Base-by-base conservation (phyloP, 176 grass and related monocot species). In the Canna indica region DNA sequence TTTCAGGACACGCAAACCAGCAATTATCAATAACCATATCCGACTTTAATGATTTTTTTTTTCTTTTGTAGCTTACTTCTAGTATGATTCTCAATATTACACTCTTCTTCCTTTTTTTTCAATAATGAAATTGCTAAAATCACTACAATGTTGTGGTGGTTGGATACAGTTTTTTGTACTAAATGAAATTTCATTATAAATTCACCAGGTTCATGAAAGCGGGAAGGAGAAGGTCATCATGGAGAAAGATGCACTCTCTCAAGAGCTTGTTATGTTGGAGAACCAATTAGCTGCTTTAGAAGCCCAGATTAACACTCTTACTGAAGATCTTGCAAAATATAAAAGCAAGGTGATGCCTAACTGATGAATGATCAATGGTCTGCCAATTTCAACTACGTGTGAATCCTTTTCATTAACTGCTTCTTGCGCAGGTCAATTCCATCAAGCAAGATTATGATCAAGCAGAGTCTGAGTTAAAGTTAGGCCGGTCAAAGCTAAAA, bases 181-280 rank as follows among this genome's bases (percentile, higher is more conserved):
- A 24, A 24, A 50, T 48, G 41, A 48, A n/a, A 31, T 52, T 47
- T 44, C 22, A 12, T 31, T 47, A 16, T 64, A 33, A 31, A 70
- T 70, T 39, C 70, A 27, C 38, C 70, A 96, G 93, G 81, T 66
- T 69, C 75, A 99, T 87, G 86, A 93, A 87, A 88, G 73, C 71
- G 84, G 88, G 73, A 87, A 72, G 64, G 94, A 93, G 69, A 99
- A 84, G 41, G 69, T 93, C 27, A 87, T 93, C 68, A 93, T 99
- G 94, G 94, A 99, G 82, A 93, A 93, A 83, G 94, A 99, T 77
- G 84, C 89, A 63, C 82, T 93, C 30, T 39, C 73, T 79, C 83
- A 81, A 67, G 94, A 99, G 47, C 89, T 99, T 90, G 78, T 80
- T 68, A 65, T 71, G 46, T 77, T 99, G 38, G 82, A 99, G 78